Conservation (phyloP, 2,329 filamentous ascomycete genomes). For the Cercospora sesami region DNA sequence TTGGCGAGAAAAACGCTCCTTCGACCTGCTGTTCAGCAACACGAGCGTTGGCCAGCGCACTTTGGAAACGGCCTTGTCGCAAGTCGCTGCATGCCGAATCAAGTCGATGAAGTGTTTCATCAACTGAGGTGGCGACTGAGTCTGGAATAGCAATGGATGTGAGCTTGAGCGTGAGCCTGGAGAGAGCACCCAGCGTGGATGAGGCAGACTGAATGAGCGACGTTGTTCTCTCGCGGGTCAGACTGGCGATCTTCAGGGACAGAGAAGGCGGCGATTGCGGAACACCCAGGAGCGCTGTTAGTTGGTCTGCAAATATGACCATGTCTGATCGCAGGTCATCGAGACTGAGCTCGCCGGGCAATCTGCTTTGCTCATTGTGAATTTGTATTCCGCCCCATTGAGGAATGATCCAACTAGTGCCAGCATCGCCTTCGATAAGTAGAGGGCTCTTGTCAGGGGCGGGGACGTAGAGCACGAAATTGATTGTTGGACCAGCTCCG, state of each 20-base stretch:
- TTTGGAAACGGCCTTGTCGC: conserved; percentile 59
- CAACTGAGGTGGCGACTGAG: conserved; percentile 81
- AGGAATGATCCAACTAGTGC: conserved; percentile 86
- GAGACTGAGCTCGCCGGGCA: conserved; percentile 55
- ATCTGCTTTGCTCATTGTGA: conserved; percentile 56
- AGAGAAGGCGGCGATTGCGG: conserved; percentile 76
- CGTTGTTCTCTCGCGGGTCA: conserved; percentile 81
- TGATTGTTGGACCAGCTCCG: conserved; percentile 87
- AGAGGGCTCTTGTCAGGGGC: conserved; percentile 64
- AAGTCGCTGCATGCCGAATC: conserved; percentile 73
- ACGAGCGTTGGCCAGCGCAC: conserved; percentile 74
- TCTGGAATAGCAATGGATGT: conserved; percentile 88
- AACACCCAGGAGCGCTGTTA: conserved; percentile 82
- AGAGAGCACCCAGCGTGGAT: conserved; percentile 88
- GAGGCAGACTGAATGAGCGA: conserved; percentile 85
- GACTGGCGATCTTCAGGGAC: conserved; percentile 77
- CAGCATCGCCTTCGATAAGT: conserved; percentile 58
- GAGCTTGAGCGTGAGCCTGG: conserved; percentile 78
- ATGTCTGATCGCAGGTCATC: conserved; percentile 75
- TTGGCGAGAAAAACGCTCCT: conserved; percentile 95
- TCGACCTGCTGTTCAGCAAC: conserved; percentile 88
- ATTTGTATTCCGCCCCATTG: conserved; percentile 87
- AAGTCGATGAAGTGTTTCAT: conserved; percentile 75
- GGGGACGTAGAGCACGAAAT: conserved; percentile 90
- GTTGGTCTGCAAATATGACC: conserved; percentile 85